Base-by-base conservation (phyloP, 176 grass and related monocot genomes). In the Tuctoria greenei region DNA sequence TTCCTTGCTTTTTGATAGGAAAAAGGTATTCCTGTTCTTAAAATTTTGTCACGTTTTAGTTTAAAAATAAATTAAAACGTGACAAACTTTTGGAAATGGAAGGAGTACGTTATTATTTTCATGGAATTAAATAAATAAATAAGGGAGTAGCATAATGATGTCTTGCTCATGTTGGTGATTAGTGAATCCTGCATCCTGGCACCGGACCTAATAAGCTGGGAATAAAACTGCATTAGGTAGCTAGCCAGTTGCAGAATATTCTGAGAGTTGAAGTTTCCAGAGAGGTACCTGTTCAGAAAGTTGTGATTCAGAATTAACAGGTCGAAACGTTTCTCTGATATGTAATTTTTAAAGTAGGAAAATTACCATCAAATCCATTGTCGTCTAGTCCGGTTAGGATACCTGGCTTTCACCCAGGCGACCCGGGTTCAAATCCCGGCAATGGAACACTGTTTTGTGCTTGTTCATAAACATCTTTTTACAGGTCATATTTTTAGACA, bases 351-450 rank as follows among this genome's bases (percentile, higher is more conserved):
- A 18, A 0, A 17, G 4, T 18, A 17, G 16, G 46, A 14, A 0
- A 1, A 54, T 54, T 8, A 21, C 18, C 49, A 21, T 7, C 49
- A 59, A 47, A 47, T 83, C 81, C 81, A 83, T 83, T 83, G 72
- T 83, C 72, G 81, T 83, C 81, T 76, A 83, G 81, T 76, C 91
- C 84, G 86, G 89, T 98, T 94, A 98, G 95, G 95, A 94, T 92
- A 90, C 55, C 84, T 98, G 89, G 89, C 91, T 94, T 98, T 98
- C 84, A 94, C 91, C 89, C 84, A 90, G 88, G 59, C 89, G 89
- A 93, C 88, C 86, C 84, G 91, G 88, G 86, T 97, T 97, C 81
- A 83, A 83, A 83, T 77, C 81, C 81, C 81, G 81, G 81, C 72
- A 77, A 83, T 83, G 81, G 81, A 83, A 83, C 28, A 23, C 0